Evolutionary conservation across 768 basidiomycete genomes (phyloP).

Genomic region (Kwoniella sp.): DNA sequence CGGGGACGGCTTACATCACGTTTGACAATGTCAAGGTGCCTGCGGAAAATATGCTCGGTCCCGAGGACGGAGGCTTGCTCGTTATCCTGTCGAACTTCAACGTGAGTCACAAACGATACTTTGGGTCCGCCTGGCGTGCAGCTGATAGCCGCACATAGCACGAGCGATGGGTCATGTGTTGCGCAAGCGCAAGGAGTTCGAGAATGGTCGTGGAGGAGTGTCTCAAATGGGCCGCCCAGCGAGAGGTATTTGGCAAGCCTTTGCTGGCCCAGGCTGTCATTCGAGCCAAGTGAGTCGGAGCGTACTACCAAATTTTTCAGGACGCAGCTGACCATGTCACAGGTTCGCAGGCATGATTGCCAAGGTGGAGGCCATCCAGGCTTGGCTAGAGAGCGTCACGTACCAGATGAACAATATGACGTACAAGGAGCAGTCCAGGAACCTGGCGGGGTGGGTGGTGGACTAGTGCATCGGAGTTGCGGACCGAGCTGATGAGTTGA

Average conservation of each 20-base stretch:
- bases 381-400: constrained; percentile 82
- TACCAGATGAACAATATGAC: constrained; percentile 84
- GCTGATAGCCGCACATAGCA: constrained; percentile 51
- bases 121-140: neutral
- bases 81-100: constrained; percentile 81
- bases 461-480: no score
- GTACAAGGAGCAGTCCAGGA: constrained; percentile 68
- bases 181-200: constrained; percentile 68
- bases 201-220: constrained; percentile 77
- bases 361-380: constrained; percentile 71
- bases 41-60: constrained; percentile 77
- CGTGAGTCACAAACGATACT: constrained; percentile 24
- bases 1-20: constrained; percentile 75
- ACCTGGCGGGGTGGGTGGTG: constrained; percentile 60
- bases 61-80: constrained; percentile 72
- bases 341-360: constrained; percentile 79
- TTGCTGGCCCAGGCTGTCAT: constrained; percentile 76
- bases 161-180: constrained; percentile 89
- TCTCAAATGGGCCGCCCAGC: constrained; percentile 79
- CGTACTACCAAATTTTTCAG: neutral
- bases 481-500: no score
- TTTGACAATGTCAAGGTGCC: constrained; percentile 84
- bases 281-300: constrained; percentile 59
- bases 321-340: neutral
- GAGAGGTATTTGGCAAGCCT: constrained; percentile 85